Conservation (phyloP, 805 yeast genomes). For the Barnettozyma pratensis region DNA sequence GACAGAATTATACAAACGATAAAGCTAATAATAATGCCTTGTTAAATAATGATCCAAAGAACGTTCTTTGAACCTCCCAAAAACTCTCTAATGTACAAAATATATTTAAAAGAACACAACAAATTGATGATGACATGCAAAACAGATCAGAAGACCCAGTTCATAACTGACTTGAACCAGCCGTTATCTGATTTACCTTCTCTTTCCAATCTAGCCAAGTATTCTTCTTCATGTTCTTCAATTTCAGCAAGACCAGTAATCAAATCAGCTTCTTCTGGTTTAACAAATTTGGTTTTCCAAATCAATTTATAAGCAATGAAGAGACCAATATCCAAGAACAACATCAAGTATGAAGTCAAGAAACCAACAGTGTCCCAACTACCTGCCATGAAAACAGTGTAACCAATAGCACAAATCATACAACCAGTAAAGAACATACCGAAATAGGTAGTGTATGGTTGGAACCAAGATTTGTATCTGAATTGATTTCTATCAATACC, state of each 20-base stretch:
- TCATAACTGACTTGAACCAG: slow-evolving; percentile 4
- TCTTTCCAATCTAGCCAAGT: slow-evolving; percentile 11
- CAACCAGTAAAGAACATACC: slow-evolving; percentile 39
- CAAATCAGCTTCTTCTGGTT: slow-evolving; percentile 48
- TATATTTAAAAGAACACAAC: not conserved
- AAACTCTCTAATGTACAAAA: not conserved
- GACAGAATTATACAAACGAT: too few species aligned
- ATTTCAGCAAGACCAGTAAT: slow-evolving; percentile 29
- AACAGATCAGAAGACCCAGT: slow-evolving; percentile 13
- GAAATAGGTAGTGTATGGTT: slow-evolving; percentile 51
- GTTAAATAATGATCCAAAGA: too few species aligned
- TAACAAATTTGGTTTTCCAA: slow-evolving; percentile 39
- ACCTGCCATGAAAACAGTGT: slow-evolving; percentile 66
- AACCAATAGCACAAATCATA: slow-evolving; percentile 62
- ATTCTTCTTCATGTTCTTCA: slow-evolving; percentile 39
- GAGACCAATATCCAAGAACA: slow-evolving; percentile 46
- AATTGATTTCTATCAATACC: slow-evolving; percentile 35
- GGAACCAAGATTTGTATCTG: slow-evolving; percentile 49
- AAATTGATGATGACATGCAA: not conserved
- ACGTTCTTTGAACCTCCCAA: too few species aligned
- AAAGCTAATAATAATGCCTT: too few species aligned
- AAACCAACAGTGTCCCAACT: slow-evolving; percentile 60
- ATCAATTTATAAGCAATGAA: slow-evolving; percentile 45
- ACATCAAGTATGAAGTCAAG: slow-evolving; percentile 69
- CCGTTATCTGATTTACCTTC: slow-evolving; percentile 1